phyloP scores from a whole-genome alignment of 176 grass and related monocot species.

The Triticum dicoccoides region DNA sequence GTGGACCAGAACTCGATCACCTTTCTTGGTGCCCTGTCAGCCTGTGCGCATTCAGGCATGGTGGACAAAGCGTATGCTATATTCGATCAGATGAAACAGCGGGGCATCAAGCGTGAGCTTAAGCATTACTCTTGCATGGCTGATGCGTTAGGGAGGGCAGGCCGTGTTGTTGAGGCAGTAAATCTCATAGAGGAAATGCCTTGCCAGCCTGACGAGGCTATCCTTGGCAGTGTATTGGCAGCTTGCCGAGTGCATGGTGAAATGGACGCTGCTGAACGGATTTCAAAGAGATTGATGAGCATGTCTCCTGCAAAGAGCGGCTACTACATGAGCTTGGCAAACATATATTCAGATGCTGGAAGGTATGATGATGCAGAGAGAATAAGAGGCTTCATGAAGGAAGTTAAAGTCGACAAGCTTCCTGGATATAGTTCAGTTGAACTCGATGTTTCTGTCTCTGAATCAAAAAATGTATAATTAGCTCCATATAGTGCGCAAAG shows the following conservation, averaged over 20 bases:
- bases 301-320: conserved; percentile 62
- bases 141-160: conserved; percentile 62
- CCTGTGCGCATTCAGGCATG: conserved; percentile 64
- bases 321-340: conserved; percentile 77
- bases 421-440: conserved; percentile 57
- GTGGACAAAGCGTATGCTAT: conserved; percentile 55
- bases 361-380: conserved; percentile 64
- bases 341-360: conserved; percentile 74
- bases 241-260: conserved; percentile 63
- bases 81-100: conserved; percentile 50
- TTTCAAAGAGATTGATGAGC: conserved; percentile 56
- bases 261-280: conserved; percentile 54
- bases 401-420: conserved; percentile 59
- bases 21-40: conserved; percentile 70
- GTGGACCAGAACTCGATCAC: conserved; percentile 52
- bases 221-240: conserved; percentile 56
- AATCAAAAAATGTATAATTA: not conserved
- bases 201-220: conserved; percentile 56
- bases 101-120: conserved; percentile 42
- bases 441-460: conserved; percentile 3
- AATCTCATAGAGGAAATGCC: conserved; percentile 76
- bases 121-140: conserved; percentile 78
- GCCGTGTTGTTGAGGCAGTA: conserved; percentile 43
- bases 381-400: conserved; percentile 75
- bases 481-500: not conserved